These are phyloP conservation scores for Schizopora paradoxa DNA, from an alignment of 1,284 basidiomycete genomes.

Conservation along the genomic window DNA sequence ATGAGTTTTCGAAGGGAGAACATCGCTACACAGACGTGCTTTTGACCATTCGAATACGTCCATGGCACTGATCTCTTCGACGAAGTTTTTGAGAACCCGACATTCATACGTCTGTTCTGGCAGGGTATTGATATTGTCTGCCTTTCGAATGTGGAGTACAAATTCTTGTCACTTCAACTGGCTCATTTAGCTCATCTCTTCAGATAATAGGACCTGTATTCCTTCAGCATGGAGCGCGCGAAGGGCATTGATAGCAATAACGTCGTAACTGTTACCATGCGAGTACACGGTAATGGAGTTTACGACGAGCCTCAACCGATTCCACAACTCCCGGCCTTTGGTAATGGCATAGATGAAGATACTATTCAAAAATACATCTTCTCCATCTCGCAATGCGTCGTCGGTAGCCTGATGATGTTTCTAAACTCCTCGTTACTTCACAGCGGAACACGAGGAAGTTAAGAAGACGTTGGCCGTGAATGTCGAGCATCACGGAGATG, in stretches of 20 bases:
- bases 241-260: constrained; percentile 50
- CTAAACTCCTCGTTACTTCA: constrained; percentile 53
- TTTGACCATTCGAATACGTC: constrained; percentile 53
- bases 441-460: constrained; percentile 40
- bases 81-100: constrained; percentile 49
- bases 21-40: constrained; percentile 60
- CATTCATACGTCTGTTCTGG: constrained; percentile 50
- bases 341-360: constrained; percentile 40
- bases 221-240: constrained; percentile 68
- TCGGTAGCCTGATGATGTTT: constrained; percentile 55
- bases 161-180: not conserved
- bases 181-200: not conserved
- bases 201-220: constrained; percentile 58
- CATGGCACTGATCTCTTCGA: constrained; percentile 58
- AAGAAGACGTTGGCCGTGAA: constrained; percentile 41
- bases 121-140: constrained; percentile 62
- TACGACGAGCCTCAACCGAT: constrained; percentile 48
- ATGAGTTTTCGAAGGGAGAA: constrained; percentile 55
- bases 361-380: constrained; percentile 44
- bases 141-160: constrained; percentile 58
- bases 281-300: constrained; percentile 46
- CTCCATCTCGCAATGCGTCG: constrained; percentile 44
- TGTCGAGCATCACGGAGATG: too few species aligned
- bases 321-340: constrained; percentile 44
- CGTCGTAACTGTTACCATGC: constrained; percentile 62